These are phyloP conservation scores for Ilex asprella DNA, from an alignment of 257 asterid genomes.

Conservation along the genomic window DNA sequence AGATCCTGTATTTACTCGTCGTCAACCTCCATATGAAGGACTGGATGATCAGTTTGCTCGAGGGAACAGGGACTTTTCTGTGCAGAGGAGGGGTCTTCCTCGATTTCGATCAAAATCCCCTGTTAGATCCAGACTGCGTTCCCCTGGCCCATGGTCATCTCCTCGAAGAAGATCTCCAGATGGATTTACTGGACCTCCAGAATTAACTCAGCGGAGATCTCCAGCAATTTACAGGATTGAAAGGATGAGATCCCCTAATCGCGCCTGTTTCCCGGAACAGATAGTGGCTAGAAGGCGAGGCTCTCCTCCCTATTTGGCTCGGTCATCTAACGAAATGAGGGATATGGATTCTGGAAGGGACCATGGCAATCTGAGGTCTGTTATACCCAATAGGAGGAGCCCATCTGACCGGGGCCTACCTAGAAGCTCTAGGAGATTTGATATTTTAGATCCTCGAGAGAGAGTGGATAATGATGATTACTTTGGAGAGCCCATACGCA, in stretches of 20 bases:
- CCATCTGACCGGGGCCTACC: slow-evolving; percentile 39
- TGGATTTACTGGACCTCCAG: slow-evolving; percentile 35
- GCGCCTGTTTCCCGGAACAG: slow-evolving; percentile 56
- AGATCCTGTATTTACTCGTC: slow-evolving; percentile 36
- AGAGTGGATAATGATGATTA: slow-evolving; percentile 48
- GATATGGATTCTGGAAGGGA: slow-evolving; percentile 53
- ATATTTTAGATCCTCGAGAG: slow-evolving; percentile 56
- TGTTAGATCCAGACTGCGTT: slow-evolving; percentile 45
- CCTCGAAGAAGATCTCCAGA: slow-evolving; percentile 66
- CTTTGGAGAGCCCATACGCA: slow-evolving; percentile 34
- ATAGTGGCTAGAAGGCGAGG: slow-evolving; percentile 60
- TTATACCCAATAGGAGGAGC: slow-evolving; percentile 47
- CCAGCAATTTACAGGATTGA: slow-evolving; percentile 51
- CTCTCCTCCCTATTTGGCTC: slow-evolving; percentile 48
- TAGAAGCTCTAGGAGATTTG: slow-evolving; percentile 47
- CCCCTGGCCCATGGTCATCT: slow-evolving; percentile 76
- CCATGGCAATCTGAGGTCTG: slow-evolving; percentile 43
- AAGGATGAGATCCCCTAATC: slow-evolving; percentile 74
- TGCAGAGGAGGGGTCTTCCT: slow-evolving; percentile 56
- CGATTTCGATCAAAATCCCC: slow-evolving; percentile 68
- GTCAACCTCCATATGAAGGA: slow-evolving; percentile 47
- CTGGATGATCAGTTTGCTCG: slow-evolving; percentile 39
- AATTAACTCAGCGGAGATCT: slow-evolving; percentile 49
- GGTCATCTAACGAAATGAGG: slow-evolving; percentile 47
- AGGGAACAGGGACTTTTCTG: slow-evolving; percentile 46